Conservation (phyloP, 2,329 filamentous ascomycete genomes). For the Stemphylium lycopersici region DNA sequence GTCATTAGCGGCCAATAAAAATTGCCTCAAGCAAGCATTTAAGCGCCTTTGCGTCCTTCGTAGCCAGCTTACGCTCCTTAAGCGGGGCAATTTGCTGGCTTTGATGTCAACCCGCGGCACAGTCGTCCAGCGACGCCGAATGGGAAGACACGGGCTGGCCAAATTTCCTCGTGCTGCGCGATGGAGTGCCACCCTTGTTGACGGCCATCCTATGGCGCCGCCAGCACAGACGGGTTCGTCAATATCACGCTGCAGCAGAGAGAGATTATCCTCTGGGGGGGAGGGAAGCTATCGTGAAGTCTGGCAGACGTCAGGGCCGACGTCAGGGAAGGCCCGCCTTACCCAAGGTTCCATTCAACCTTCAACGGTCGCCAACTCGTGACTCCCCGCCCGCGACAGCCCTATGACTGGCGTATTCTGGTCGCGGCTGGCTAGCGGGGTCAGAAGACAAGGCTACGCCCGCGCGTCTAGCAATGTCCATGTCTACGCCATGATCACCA, state of each 20-base stretch:
- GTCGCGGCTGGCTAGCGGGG: constrained; percentile 1
- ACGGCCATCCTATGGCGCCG: constrained; percentile 27
- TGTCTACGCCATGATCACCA: constrained; percentile 21
- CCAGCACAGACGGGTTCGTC: constrained; percentile 38
- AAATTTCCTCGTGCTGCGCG: constrained; percentile 30
- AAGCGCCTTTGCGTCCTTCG: constrained; percentile 33
- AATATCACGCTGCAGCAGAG: constrained; percentile 38
- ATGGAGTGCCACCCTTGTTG: constrained; percentile 39
- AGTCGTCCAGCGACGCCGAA: constrained; percentile 27
- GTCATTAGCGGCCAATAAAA: constrained; percentile 26
- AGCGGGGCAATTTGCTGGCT: constrained; percentile 27
- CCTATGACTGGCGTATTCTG: not conserved
- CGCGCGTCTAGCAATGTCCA: not conserved
- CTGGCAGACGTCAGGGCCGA: not conserved
- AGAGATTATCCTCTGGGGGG: constrained; percentile 29
- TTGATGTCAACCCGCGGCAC: constrained; percentile 32
- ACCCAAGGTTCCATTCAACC: not conserved
- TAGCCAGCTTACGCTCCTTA: constrained; percentile 18
- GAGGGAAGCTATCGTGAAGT: constrained; percentile 1
- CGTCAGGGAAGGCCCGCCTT: constrained; percentile 12
- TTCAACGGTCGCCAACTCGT: not conserved
- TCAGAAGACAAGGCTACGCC: constrained; percentile 13
- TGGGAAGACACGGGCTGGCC: constrained; percentile 30
- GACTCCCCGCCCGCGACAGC: not conserved
- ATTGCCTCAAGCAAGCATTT: constrained; percentile 31